Evolutionary conservation across 805 yeast genomes (phyloP).

Genomic region (Saccharomycopsis babjevae): DNA sequence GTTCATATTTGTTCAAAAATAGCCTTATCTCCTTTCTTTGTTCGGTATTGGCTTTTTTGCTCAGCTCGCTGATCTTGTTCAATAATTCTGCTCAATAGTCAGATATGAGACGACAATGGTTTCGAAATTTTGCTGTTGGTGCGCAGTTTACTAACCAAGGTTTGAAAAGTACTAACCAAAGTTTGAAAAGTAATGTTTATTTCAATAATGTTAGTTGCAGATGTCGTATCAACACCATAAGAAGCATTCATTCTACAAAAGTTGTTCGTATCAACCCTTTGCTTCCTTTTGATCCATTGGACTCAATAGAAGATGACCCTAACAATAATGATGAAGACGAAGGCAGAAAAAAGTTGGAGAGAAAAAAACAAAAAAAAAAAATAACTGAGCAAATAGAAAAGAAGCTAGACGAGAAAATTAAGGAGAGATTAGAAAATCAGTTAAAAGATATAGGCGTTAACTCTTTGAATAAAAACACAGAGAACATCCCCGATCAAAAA

Average conservation of each 20-base stretch:
- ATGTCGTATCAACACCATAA: not conserved
- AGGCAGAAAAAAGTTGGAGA: not conserved
- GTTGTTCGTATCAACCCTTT: constrained; percentile 1
- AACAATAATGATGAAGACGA: not conserved
- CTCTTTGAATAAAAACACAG: not conserved
- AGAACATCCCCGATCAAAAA: not conserved
- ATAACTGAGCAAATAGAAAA: constrained; percentile 4
- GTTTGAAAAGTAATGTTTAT: not conserved
- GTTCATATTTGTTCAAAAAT: too few species aligned
- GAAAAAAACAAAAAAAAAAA: constrained; percentile 1
- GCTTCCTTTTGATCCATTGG: constrained; percentile 7
- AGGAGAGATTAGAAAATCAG: not conserved
- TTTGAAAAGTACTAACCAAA: not conserved
- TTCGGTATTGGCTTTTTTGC: too few species aligned
- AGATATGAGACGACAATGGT: not conserved
- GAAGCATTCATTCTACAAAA: not conserved
- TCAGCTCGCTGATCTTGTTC: not conserved
- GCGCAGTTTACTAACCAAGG: not conserved
- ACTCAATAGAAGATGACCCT: constrained; percentile 2
- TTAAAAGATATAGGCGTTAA: not conserved
- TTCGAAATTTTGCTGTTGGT: not conserved
- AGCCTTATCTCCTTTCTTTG: too few species aligned
- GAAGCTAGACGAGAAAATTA: constrained; percentile 3
- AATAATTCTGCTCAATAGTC: not conserved
- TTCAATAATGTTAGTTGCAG: not conserved